Percentiles rank a stretch among this genome's conserved stretches.
Evolutionary conservation across 805 yeast species (phyloP).

Genomic region (Wilhelminamyces savonicus): DNA sequence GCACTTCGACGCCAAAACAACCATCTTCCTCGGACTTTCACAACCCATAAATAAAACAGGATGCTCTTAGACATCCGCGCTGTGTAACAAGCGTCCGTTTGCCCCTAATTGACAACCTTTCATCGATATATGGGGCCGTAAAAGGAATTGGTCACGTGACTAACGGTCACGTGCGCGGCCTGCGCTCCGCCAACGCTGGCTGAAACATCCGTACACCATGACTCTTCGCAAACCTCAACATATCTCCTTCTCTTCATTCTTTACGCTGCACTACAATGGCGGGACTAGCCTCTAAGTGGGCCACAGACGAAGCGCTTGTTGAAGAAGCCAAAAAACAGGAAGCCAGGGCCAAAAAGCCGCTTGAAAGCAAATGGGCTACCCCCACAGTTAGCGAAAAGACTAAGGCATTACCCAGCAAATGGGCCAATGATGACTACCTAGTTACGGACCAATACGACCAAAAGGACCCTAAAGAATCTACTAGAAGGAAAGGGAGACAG

Average conservation of each 20-base stretch:
- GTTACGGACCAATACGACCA: background rate
- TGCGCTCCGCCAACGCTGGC: no score
- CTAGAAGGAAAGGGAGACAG: background rate
- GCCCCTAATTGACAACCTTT: no score
- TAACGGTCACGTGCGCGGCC: no score
- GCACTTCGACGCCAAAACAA: no score
- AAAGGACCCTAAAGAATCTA: constrained; percentile 1
- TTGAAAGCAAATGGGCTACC: constrained; percentile 2
- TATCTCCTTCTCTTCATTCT: background rate
- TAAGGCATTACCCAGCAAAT: constrained; percentile 21
- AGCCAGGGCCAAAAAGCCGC: constrained; percentile 1
- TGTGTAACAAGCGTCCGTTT: no score
- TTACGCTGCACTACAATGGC: constrained; percentile 10
- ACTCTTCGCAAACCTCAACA: background rate
- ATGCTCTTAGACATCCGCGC: no score
- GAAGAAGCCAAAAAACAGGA: constrained; percentile 20
- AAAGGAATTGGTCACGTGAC: no score
- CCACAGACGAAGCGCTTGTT: constrained; percentile 21
- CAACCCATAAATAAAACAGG: no score
- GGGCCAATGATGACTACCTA: constrained; percentile 21
- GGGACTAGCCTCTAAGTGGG: constrained; percentile 30
- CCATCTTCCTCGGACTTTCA: no score
- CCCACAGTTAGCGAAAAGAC: constrained; percentile 7
- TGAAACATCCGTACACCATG: no score
- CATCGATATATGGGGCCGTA: no score